Evolutionary conservation across 495 filamentous ascomycete species (phyloP).

Genomic region (Lasiosphaeria hispida): DNA sequence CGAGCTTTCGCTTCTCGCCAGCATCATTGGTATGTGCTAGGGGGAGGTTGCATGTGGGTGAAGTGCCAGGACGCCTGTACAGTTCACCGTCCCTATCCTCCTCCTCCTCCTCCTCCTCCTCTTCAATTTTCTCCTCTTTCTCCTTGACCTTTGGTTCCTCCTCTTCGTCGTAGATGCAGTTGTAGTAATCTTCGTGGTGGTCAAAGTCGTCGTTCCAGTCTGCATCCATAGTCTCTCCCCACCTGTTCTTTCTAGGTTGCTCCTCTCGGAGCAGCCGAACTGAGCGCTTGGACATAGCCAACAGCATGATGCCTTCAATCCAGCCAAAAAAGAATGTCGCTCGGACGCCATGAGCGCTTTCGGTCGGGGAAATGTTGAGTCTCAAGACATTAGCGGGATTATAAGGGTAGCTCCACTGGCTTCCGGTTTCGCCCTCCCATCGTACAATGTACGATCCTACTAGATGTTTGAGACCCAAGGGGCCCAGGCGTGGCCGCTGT

Average conservation of each 20-base stretch:
- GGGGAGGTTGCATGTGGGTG: too few species aligned
- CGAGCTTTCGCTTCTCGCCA: slow-evolving; percentile 10
- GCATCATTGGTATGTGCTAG: too few species aligned
- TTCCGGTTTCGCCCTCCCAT: background rate
- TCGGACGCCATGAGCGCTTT: slow-evolving; percentile 16
- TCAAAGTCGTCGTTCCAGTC: too few species aligned
- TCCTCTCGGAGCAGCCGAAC: slow-evolving; percentile 17
- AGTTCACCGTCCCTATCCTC: too few species aligned
- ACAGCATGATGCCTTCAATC: slow-evolving; percentile 18
- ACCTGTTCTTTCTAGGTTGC: too few species aligned
- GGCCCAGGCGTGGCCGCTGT: too few species aligned
- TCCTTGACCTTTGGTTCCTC: background rate
- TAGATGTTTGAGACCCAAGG: background rate
- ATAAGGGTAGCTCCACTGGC: background rate
- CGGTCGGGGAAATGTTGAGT: slow-evolving; percentile 11
- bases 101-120: background rate
- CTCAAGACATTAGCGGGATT: background rate
- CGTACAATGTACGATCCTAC: slow-evolving; percentile 2
- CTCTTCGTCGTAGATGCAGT: too few species aligned
- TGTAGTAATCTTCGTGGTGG: too few species aligned
- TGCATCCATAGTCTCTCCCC: too few species aligned
- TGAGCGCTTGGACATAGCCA: slow-evolving; percentile 5
- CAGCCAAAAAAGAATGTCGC: slow-evolving; percentile 17
- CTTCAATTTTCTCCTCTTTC: background rate
- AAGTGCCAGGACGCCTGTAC: too few species aligned